Evolutionary conservation across 2,329 filamentous ascomycete genomes (phyloP).

Genomic region (Stromatinia cepivora): DNA sequence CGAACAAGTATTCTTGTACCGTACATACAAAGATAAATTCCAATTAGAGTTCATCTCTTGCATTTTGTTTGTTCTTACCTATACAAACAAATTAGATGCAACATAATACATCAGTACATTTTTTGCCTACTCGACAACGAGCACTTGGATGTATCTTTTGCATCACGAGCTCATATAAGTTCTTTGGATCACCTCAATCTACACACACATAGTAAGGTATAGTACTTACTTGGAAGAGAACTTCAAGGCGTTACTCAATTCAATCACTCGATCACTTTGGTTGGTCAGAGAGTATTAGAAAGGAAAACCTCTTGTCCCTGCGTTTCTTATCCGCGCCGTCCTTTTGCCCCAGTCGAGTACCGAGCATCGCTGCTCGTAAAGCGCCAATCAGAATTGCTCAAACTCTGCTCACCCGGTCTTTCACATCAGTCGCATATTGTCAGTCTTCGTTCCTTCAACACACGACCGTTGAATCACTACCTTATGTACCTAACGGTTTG

Average conservation of each 20-base stretch:
- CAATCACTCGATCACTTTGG: slow-evolving; percentile 17
- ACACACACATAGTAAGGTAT: slow-evolving; percentile 16
- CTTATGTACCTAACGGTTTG: slow-evolving; percentile 15
- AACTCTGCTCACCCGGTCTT: slow-evolving; percentile 16
- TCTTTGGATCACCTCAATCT: slow-evolving; percentile 9
- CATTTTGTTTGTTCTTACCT: background rate
- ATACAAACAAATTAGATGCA: background rate
- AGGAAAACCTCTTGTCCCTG: slow-evolving; percentile 15
- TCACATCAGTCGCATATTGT: slow-evolving; percentile 19
- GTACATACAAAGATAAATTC: background rate
- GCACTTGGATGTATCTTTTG: slow-evolving; percentile 3
- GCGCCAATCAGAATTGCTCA: slow-evolving; percentile 19
- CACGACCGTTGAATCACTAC: slow-evolving; percentile 14
- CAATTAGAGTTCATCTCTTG: slow-evolving; percentile 5
- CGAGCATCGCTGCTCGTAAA: slow-evolving; percentile 17
- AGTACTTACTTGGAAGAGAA: slow-evolving; percentile 17
- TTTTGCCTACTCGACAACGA: slow-evolving; percentile 9
- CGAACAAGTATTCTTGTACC: background rate
- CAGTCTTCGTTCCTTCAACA: slow-evolving; percentile 11
- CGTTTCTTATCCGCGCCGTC: slow-evolving; percentile 19
- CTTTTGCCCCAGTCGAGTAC: slow-evolving; percentile 19
- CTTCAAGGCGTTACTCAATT: slow-evolving; percentile 10
- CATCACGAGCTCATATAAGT: background rate
- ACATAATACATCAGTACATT: background rate
- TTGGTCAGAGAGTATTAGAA: slow-evolving; percentile 3